Evolutionary conservation across 179 eudicot genomes (phyloP), one percentile per base, ranked within the genome.

Genomic region (Heliamphora pulchella): DNA sequence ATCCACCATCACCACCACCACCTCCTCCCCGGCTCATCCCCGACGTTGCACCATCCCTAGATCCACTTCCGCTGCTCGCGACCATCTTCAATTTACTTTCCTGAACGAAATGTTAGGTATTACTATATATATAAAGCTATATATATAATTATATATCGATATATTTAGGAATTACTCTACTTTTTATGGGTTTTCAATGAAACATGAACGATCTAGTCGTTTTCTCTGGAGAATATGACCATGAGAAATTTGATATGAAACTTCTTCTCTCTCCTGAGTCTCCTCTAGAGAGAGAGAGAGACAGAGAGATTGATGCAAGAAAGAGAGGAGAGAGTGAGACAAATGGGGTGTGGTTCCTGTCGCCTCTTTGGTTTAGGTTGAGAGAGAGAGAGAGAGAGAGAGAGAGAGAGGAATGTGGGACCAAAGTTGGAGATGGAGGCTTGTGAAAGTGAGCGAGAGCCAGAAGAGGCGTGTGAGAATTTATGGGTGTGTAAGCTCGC

Each of bases 401-500:
- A 55, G 54, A 57, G 72, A 74, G 20, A 31, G 31, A 31, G 10
- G 84, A 10, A 47, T 17, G 67, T 74, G 79, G 81, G 81, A 46
- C 75, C 65, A 68, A 67, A 55, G 51, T 54, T n/a, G 43, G 80
- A 65, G 62, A 55, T 53, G 73, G 48, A 4, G 74, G 65, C 41
- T 53, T 53, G 65, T 0, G 22, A 44, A n/a, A 15, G 79, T 63
- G 77, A 47, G 67, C 31, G 31, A 69, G 75, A 63, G 44, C 51
- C 57, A 59, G 10, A 13, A 70, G 75, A 47, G 53, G 65, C 13
- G 67, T 57, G 78, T 22, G 84, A 72, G 53, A 72, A 77, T 82
- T 85, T 85, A 85, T 79, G 77, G 85, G 85, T 46, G 66, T 71
- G 80, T 31, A 31, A 82, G 74, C 83, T 77, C 61, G 75, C 41